These are phyloP conservation scores for Tephrocybe sp. DNA, from an alignment of 768 basidiomycete genomes.

Conservation along the genomic window DNA sequence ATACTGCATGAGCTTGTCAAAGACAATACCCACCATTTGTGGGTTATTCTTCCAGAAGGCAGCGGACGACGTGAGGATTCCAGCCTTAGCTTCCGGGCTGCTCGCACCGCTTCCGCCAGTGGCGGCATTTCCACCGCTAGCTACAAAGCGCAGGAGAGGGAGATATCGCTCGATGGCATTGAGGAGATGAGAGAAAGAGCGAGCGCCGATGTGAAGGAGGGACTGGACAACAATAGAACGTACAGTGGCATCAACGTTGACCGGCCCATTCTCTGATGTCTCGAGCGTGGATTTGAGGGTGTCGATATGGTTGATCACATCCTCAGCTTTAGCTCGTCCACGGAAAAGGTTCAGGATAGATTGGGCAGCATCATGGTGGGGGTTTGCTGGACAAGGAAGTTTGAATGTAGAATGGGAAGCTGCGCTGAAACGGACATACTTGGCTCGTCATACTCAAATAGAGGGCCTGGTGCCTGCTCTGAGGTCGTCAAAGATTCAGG, in stretches of 20 bases:
- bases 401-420: background rate
- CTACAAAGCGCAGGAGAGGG: slow-evolving; percentile 65
- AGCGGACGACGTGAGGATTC: slow-evolving; percentile 70
- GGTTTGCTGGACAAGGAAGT: slow-evolving; percentile 51
- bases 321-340: slow-evolving; percentile 77
- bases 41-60: slow-evolving; percentile 83
- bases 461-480: slow-evolving; percentile 72
- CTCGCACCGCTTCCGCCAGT: slow-evolving; percentile 32
- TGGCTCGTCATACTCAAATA: slow-evolving; percentile 82
- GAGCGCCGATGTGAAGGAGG: slow-evolving; percentile 86
- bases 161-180: slow-evolving; percentile 97
- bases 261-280: slow-evolving; percentile 52
- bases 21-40: slow-evolving; percentile 89
- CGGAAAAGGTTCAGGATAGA: slow-evolving; percentile 78
- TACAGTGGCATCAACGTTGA: slow-evolving; percentile 63
- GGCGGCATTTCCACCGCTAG: slow-evolving; percentile 34
- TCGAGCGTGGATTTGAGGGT: slow-evolving; percentile 65
- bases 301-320: slow-evolving; percentile 76
- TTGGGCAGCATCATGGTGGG: slow-evolving; percentile 79
- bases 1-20: slow-evolving; percentile 98
- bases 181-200: slow-evolving; percentile 96
- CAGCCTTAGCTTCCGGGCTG: slow-evolving; percentile 56
- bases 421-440: slow-evolving; percentile 38
- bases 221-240: slow-evolving; percentile 86
- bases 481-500: slow-evolving; percentile 64